Base-by-base conservation (phyloP, 345 rosid genomes). In the Gossypium sturtianum region DNA sequence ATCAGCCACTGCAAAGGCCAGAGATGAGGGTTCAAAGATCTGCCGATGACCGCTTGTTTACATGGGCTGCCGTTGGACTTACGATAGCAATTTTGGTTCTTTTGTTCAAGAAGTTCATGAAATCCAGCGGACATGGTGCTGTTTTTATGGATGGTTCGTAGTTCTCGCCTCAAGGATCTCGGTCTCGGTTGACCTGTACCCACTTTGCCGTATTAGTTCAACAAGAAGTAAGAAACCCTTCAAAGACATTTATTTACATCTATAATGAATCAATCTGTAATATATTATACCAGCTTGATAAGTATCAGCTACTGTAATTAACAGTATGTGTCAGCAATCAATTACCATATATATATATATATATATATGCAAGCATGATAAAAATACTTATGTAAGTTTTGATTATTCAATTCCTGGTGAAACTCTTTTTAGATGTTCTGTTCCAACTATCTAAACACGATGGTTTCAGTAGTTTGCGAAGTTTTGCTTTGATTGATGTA, bases 61-160 rank as follows among this genome's bases (percentile, higher is more conserved):
- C 95, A 0, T 86, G 77, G 97, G 98, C 98, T 10, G 96, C 93
- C 0, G 88, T 91, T 54, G 99, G 97, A 67, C 94, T 95, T 51
- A 83, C 97, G 45, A 67, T 95, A 12, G 98, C 98, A 17, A 94
- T 93, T 72, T 56, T 93, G 82, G 93, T 83, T 82, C 98, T 94
- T 75, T 81, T 94, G 77, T 80, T 94, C 79, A 93, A 91, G 87
- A 95, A 95, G 84, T 89, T 91, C 71, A 84, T 91, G 87, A 86
- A 92, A 82, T 83, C 98, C 41, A 84, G 86, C 60, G 94, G 96
- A 68, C 87, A 86, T 48, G 94, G 93, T 68, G 82, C 98, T 61
- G 80, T 92, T 60, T 86, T 91, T 85, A 86, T 91, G 92, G 94
- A 89, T 79, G 89, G 85, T 62, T 94, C 98, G 2, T 94, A 85